phyloP scores from a whole-genome alignment of 169 alveolate species.

The Neospora caninum region DNA sequence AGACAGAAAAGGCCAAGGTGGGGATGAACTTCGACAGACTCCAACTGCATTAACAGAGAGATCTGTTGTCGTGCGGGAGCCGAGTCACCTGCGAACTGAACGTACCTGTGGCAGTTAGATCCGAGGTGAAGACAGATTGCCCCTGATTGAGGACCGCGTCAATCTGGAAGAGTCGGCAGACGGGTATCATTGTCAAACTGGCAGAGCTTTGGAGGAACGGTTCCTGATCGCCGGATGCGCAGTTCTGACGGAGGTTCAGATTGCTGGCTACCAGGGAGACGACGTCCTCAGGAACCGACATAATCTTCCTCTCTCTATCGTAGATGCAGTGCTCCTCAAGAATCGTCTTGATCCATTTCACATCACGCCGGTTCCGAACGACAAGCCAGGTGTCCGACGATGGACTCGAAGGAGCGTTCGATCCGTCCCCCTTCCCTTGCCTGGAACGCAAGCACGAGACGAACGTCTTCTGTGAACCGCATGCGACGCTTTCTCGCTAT shows the following conservation, averaged over 20 bases:
- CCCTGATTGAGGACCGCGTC: neutral
- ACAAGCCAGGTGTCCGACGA: constrained; percentile 8
- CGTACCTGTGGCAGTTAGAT: neutral
- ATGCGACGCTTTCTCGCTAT: too few species aligned
- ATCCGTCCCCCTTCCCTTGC: neutral
- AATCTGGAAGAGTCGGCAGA: neutral
- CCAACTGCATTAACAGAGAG: too few species aligned
- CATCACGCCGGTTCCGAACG: neutral
- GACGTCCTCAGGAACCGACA: neutral
- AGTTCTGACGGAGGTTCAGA: neutral
- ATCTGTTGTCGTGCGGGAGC: too few species aligned
- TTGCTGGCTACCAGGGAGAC: neutral
- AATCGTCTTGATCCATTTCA: constrained; percentile 25
- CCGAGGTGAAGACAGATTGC: neutral
- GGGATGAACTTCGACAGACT: too few species aligned
- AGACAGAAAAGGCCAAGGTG: neutral
- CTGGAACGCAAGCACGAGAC: neutral
- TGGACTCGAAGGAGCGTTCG: neutral
- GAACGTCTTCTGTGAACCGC: too few species aligned
- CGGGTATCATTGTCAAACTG: neutral
- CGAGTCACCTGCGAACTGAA: neutral
- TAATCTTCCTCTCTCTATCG: neutral
- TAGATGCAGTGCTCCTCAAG: constrained; percentile 10
- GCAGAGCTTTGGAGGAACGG: neutral
- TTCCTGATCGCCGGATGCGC: neutral